Conservation (phyloP, 257 asterid genomes). For the Salvia miltiorrhiza region DNA sequence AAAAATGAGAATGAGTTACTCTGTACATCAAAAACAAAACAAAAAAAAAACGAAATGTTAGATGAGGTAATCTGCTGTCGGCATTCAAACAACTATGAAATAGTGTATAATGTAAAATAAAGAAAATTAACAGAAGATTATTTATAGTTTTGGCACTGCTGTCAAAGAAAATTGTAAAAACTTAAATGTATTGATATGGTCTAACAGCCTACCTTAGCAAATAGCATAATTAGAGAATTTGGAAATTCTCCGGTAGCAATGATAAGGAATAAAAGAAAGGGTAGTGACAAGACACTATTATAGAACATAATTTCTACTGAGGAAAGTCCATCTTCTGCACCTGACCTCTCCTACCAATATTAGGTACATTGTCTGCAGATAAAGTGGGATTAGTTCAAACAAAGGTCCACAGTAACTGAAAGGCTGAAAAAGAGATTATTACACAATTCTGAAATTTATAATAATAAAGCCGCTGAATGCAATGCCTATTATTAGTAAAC, state of each 20-base stretch:
- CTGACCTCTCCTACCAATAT: conserved; percentile 95
- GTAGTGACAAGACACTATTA: conserved; percentile 80
- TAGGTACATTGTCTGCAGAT: conserved; percentile 97
- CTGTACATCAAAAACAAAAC: conserved; percentile 61
- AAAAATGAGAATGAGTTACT: conserved; percentile 57
- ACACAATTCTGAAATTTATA: neutral
- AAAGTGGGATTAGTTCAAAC: neutral
- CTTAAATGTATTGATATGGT: neutral
- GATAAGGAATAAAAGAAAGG: conserved; percentile 83
- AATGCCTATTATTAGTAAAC: neutral
- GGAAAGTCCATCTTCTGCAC: conserved; percentile 96
- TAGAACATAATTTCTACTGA: conserved; percentile 92
- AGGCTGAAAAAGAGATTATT: neutral
- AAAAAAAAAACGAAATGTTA: neutral
- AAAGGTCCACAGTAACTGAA: neutral
- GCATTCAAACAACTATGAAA: neutral
- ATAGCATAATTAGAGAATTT: conserved; percentile 54
- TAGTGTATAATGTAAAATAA: neutral
- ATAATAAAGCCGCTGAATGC: neutral
- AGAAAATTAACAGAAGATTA: too few relatives aligned
- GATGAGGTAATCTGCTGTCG: neutral
- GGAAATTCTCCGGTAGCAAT: conserved; percentile 94
- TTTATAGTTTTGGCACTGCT: neutral
- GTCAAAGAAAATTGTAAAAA: neutral
- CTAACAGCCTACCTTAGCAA: conserved; percentile 59